Base-by-base conservation (phyloP, 257 asterid species). In the Lavandula angustifolia region DNA sequence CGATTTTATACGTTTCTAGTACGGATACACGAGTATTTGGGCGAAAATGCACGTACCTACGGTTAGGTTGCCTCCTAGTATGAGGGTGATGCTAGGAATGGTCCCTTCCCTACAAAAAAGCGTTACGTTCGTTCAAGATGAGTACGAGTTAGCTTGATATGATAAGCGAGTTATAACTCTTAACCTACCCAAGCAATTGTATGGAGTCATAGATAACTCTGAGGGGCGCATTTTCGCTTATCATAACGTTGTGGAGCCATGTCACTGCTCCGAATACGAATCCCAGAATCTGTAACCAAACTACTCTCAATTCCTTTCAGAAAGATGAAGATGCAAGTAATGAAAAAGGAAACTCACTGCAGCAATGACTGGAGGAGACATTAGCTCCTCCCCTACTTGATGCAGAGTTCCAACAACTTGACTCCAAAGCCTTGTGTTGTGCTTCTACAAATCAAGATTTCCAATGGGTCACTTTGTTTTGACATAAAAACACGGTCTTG, bases 11-110 rank as follows among this genome's bases (percentile, higher is more conserved):
- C 27, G 27, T 22, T 22, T 22, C 27, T 22, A 2, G 27, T 22
- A 22, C 27, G 27, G 27, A 22, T 2, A 22, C 27, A 22, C 27
- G 38, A 4, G 0, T 34, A 4, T 34, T 34, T 4, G 5, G 1
- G 7, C 0, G 38, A 6, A 34, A 12, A 54, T 12, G 7, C 12
- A 43, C 3, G 46, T 75, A 85, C 99, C 99, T 79, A 81, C 78
- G 29, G 81, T 89, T 16, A 92, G 81, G 74, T 89, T 92, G 68
- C 97, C 99, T 41, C 99, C 99, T 9, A 92, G 84, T 66, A 89
- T 89, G 56, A 92, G 90, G 42, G 87, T 89, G 81, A 86, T 85
- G 73, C 97, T 84, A 9, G 99, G 99, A 62, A 92, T 87, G 42
- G 99, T 89, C 75, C 92, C 97, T 55, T 77, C 85, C 63, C 99